Conservation (phyloP, 225 moss, liverwort and hornwort genomes). For the Sphagnum tenellum region DNA sequence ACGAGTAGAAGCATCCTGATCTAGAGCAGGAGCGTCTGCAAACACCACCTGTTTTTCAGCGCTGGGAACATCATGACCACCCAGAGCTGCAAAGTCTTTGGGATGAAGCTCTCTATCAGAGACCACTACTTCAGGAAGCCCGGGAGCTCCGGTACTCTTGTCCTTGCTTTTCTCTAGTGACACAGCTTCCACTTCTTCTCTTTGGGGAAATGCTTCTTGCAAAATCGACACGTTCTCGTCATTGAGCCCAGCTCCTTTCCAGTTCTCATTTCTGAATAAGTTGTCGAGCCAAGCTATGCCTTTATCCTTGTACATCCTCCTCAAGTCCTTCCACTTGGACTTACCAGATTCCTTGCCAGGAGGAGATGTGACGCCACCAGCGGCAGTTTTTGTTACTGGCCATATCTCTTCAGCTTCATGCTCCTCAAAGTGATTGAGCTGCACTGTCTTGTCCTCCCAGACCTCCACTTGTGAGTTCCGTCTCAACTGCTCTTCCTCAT, state of each 20-base stretch:
- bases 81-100: conserved; percentile 9
- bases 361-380: too few relatives aligned
- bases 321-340: conserved; percentile 19
- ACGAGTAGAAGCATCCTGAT: too few relatives aligned
- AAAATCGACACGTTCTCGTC: conserved; percentile 59
- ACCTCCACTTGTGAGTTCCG: conserved; percentile 11
- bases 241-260: conserved; percentile 21
- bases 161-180: conserved; percentile 15
- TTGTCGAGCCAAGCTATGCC: conserved; percentile 46
- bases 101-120: conserved; percentile 28
- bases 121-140: conserved; percentile 9
- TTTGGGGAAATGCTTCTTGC: conserved; percentile 53
- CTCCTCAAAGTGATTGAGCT: neutral
- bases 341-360: conserved; percentile 10
- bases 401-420: conserved; percentile 6
- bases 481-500: conserved; percentile 18
- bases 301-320: conserved; percentile 29
- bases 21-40: too few relatives aligned
- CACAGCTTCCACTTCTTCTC: conserved; percentile 15
- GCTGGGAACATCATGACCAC: neutral
- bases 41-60: too few relatives aligned
- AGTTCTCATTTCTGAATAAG: conserved; percentile 39
- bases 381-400: conserved; percentile 6
- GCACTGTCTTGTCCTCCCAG: conserved; percentile 9
- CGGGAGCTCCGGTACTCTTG: conserved; percentile 6